Conservation (phyloP, 331 rosid species). For the Stylosanthes scabra region DNA sequence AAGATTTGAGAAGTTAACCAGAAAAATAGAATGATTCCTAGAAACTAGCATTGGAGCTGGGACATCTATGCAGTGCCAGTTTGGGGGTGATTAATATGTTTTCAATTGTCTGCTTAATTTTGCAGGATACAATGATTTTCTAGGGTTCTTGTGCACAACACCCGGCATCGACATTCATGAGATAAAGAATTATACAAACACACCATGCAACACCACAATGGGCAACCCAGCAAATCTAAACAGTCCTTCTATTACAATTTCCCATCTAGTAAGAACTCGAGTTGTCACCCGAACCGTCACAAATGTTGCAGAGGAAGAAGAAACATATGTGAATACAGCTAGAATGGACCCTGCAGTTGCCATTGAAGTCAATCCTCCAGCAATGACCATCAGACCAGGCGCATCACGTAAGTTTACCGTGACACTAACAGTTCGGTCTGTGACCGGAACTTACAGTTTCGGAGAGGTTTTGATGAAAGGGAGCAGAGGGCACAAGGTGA, state of each 20-base stretch:
- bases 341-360: slow-evolving; percentile 93
- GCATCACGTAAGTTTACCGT: slow-evolving; percentile 72
- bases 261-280: slow-evolving; percentile 84
- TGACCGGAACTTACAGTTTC: slow-evolving; percentile 80
- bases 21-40: background rate
- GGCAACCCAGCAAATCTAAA: slow-evolving; percentile 85
- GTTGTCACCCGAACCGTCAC: slow-evolving; percentile 75
- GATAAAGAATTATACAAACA: slow-evolving; percentile 78
- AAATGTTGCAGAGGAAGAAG: slow-evolving; percentile 93
- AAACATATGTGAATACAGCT: slow-evolving; percentile 77
- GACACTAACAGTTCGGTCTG: slow-evolving; percentile 77
- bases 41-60: background rate
- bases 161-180: slow-evolving; percentile 82
- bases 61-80: background rate
- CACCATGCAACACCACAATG: slow-evolving; percentile 77
- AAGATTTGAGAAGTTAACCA: background rate
- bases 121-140: slow-evolving; percentile 84
- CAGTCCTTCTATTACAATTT: slow-evolving; percentile 80
- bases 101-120: slow-evolving; percentile 24
- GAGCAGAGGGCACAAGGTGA: slow-evolving; percentile 92
- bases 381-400: slow-evolving; percentile 81
- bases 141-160: slow-evolving; percentile 97
- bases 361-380: slow-evolving; percentile 83
- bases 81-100: slow-evolving; percentile 11
- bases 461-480: slow-evolving; percentile 95